phyloP scores from a whole-genome alignment of 148 eudicot species.

The Rhododendron simsii region DNA sequence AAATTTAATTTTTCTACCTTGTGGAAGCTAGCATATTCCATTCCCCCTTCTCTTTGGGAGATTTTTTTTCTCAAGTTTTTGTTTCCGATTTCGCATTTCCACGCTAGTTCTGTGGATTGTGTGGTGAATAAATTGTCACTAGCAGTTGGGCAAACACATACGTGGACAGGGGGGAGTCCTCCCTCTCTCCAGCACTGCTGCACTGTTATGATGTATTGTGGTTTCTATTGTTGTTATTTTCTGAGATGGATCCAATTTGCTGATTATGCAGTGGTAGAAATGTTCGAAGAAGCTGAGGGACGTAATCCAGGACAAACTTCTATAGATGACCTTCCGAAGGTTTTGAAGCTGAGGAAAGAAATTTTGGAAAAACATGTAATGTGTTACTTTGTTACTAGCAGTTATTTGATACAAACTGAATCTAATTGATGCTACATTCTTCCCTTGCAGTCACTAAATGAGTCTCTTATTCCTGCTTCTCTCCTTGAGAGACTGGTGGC shows the following conservation, averaged over 20 bases:
- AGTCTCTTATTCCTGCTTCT: conserved; percentile 77
- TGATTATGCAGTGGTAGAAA: conserved; percentile 62
- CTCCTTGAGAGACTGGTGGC: conserved; percentile 71
- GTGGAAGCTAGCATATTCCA: neutral
- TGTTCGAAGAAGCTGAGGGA: conserved; percentile 68
- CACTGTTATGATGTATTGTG: neutral
- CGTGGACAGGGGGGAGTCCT: neutral
- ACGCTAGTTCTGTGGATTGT: neutral
- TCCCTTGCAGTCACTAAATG: conserved; percentile 54
- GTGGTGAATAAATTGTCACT: neutral
- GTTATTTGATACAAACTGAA: neutral
- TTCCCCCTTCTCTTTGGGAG: too few relatives aligned
- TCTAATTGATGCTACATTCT: neutral
- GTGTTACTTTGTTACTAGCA: neutral
- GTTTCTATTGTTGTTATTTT: neutral
- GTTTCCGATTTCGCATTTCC: neutral
- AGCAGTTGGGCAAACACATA: neutral
- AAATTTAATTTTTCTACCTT: neutral
- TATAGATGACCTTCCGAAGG: conserved; percentile 61
- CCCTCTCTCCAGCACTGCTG: neutral
- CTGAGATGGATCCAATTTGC: neutral
- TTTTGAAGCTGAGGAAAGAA: conserved; percentile 68
- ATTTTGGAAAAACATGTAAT: conserved; percentile 64
- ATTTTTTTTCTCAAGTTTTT: neutral
- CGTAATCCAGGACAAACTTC: conserved; percentile 65